These are phyloP conservation scores for Lichtheimia ramosa DNA, from an alignment of 371 early-diverging fungal species.

Conservation along the genomic window DNA sequence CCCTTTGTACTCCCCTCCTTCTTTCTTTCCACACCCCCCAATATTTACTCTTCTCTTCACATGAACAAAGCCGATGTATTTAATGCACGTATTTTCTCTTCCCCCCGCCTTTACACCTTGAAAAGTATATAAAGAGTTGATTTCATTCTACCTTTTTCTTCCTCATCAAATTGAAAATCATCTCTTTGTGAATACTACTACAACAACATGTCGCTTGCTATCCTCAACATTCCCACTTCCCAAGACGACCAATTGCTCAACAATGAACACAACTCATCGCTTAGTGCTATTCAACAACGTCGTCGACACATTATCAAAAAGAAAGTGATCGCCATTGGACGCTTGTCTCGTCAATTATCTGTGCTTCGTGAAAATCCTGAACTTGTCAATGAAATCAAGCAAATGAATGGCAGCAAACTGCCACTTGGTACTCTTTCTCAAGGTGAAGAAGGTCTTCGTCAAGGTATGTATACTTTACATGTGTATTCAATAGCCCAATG, in stretches of 20 bases:
- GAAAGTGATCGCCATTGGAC: constrained; percentile 45
- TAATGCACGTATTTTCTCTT: neutral
- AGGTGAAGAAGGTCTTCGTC: constrained; percentile 37
- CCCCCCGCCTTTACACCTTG: neutral
- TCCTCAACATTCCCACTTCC: constrained; percentile 14
- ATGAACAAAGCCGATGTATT: neutral
- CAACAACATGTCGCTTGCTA: constrained; percentile 25
- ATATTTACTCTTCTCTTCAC: neutral
- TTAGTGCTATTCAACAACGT: constrained; percentile 12
- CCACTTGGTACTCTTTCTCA: constrained; percentile 31
- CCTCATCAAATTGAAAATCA: neutral
- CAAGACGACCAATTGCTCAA: constrained; percentile 17
- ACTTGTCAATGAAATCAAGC: constrained; percentile 37
- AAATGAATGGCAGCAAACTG: constrained; percentile 28
- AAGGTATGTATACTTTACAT: constrained; percentile 23
- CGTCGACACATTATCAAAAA: constrained; percentile 41
- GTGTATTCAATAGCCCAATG: too few species aligned
- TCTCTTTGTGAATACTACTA: neutral
- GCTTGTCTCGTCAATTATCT: constrained; percentile 33
- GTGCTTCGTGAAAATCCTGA: constrained; percentile 36
- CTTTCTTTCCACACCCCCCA: neutral
- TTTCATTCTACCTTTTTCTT: too few species aligned
- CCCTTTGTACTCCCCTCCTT: neutral
- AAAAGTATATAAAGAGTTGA: constrained; percentile 3
- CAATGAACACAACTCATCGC: constrained; percentile 7